A percentile compares a stretch with the other conserved stretches of the same genome.
Conservation (phyloP, 202 grass and related monocot genomes). For the Dendrocalamus latiflorus region DNA sequence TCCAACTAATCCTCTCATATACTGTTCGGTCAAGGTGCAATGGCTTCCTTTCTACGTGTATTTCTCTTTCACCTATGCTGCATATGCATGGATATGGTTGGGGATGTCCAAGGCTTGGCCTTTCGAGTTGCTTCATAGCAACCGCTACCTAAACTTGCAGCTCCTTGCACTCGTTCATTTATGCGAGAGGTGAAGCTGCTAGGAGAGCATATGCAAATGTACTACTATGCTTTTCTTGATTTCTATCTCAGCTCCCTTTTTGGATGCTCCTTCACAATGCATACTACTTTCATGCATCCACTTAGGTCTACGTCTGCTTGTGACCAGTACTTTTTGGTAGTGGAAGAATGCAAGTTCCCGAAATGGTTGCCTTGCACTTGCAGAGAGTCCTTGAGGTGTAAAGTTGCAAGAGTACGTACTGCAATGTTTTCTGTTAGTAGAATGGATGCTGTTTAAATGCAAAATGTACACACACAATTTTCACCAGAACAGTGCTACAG, state of each 20-base stretch:
- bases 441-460: background rate
- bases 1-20: too few species aligned
- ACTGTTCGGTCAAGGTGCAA: background rate
- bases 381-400: background rate
- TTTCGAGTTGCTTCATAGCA: conserved; percentile 29
- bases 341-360: conserved; percentile 1
- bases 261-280: background rate
- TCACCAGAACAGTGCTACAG: background rate
- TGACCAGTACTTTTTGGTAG: background rate
- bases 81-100: conserved; percentile 35
- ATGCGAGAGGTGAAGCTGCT: conserved; percentile 23
- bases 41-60: conserved; percentile 35
- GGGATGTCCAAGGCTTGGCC: conserved; percentile 20
- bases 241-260: conserved; percentile 3
- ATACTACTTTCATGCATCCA: conserved; percentile 17
- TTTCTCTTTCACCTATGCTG: conserved; percentile 19
- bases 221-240: background rate
- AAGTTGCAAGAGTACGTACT: background rate
- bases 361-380: background rate
- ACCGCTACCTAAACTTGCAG: conserved; percentile 44
- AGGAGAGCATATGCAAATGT: conserved; percentile 19
- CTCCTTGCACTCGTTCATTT: conserved; percentile 33
- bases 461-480: background rate
- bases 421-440: background rate
- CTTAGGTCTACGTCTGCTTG: conserved; percentile 11